Evolutionary conservation across 495 filamentous ascomycete species (phyloP).

Genomic region (Cercophora scortea): DNA sequence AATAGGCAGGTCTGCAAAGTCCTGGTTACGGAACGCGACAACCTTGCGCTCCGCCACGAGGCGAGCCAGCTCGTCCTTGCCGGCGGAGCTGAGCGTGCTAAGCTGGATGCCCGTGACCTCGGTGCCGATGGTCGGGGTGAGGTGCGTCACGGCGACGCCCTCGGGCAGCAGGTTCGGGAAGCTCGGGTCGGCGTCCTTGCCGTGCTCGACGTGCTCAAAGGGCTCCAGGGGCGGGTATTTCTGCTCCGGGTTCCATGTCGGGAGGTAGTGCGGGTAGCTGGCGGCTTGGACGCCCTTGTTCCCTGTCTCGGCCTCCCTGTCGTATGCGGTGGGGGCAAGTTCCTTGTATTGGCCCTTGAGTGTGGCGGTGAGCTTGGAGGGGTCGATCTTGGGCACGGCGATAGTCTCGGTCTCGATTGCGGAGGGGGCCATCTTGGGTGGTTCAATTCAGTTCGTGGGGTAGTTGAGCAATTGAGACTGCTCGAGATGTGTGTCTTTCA

Average conservation of each 20-base stretch:
- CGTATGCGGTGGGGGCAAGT: conserved; percentile 43
- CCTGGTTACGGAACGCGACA: conserved; percentile 72
- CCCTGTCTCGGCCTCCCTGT: conserved; percentile 39
- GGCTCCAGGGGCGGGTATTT: conserved; percentile 60
- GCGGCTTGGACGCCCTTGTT: conserved; percentile 38
- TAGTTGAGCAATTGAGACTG: background rate
- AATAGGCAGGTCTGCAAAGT: conserved; percentile 69
- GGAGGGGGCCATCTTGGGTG: conserved; percentile 20
- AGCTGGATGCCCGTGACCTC: conserved; percentile 74
- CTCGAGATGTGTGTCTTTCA: background rate
- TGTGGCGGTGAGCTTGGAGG: conserved; percentile 28
- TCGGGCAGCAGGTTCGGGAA: conserved; percentile 58
- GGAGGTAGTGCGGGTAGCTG: conserved; percentile 69
- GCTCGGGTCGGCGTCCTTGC: conserved; percentile 58
- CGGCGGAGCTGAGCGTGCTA: conserved; percentile 53
- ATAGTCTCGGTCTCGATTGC: conserved; percentile 30
- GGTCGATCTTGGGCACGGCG: conserved; percentile 20
- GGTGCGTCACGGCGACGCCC: conserved; percentile 42
- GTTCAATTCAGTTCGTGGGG: too few species aligned
- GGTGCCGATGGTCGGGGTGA: conserved; percentile 69
- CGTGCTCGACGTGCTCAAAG: conserved; percentile 67
- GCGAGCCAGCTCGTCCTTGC: conserved; percentile 75
- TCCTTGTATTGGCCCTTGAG: conserved; percentile 56
- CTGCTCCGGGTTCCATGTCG: conserved; percentile 55
- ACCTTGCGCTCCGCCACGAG: conserved; percentile 74